A percentile compares a stretch with the other conserved stretches of the same genome.
These are phyloP conservation scores for Eleusine coracana DNA, from an alignment of 176 grass and related monocot genomes.

Conservation along the genomic window DNA sequence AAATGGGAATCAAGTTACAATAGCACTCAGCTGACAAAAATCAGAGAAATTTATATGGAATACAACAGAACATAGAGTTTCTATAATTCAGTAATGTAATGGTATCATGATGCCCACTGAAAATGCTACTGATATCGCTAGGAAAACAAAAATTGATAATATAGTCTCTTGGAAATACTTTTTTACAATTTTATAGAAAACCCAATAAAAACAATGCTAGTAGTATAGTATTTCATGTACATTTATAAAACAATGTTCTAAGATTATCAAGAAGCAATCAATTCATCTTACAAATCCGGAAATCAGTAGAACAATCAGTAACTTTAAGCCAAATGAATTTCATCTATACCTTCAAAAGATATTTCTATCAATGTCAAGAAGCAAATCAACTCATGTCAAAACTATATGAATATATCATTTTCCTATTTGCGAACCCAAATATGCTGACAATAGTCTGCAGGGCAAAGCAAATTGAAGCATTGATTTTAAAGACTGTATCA, in stretches of 20 bases:
- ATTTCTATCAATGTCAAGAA: constrained; percentile 6
- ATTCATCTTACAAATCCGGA: not conserved
- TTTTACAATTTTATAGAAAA: not conserved
- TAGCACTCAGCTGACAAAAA: not conserved
- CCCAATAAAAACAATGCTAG: not conserved
- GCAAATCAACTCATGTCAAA: not conserved
- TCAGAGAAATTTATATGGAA: not conserved
- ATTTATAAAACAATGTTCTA: not conserved
- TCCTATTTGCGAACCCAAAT: constrained; percentile 14
- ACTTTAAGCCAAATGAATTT: not conserved
- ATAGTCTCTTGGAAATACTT: not conserved
- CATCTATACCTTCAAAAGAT: not conserved
- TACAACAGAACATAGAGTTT: not conserved
- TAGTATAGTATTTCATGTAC: not conserved
- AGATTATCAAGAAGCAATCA: constrained; percentile 7
- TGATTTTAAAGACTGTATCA: not conserved
- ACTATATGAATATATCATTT: not conserved
- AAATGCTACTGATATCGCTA: not conserved
- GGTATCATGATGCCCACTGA: not conserved
- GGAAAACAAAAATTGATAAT: not conserved
- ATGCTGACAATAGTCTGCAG: not conserved
- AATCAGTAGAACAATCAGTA: constrained; percentile 14
- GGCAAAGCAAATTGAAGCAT: constrained; percentile 4
- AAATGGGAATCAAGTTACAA: not conserved
- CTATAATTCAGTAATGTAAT: not conserved